Conservation (phyloP, 2,329 filamentous ascomycete species). For the Penicillium sp. region DNA sequence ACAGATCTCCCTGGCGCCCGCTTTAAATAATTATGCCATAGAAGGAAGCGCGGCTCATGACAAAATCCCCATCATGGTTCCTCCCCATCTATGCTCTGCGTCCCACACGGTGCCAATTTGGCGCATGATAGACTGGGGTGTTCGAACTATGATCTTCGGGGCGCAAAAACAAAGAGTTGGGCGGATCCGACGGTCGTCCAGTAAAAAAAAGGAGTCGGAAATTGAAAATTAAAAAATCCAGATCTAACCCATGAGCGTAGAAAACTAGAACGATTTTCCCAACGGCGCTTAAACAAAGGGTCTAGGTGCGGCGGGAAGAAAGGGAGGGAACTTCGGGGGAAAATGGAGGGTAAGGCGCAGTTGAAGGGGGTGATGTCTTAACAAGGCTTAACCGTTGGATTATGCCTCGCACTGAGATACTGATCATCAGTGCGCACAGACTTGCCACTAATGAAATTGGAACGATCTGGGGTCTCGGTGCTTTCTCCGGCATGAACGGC, state of each 20-base stretch:
- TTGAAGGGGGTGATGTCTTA: slow-evolving; percentile 20
- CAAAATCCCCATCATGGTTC: neutral
- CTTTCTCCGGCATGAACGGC: neutral
- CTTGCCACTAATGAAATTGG: slow-evolving; percentile 15
- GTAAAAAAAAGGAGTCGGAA: slow-evolving; percentile 1
- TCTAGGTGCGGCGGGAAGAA: slow-evolving; percentile 7
- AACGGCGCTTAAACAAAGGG: slow-evolving; percentile 22
- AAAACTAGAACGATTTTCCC: slow-evolving; percentile 5
- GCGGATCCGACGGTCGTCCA: neutral
- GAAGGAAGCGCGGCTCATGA: neutral
- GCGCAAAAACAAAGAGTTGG: neutral
- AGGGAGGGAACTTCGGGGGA: slow-evolving; percentile 5
- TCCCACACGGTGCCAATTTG: neutral
- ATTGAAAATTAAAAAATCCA: neutral
- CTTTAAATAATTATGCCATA: slow-evolving; percentile 26
- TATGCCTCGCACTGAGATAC: slow-evolving; percentile 10
- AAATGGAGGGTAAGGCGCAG: slow-evolving; percentile 8
- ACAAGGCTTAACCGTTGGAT: slow-evolving; percentile 21
- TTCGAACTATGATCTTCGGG: neutral
- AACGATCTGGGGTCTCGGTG: slow-evolving; percentile 19
- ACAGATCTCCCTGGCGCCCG: slow-evolving; percentile 22
- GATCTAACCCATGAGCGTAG: neutral
- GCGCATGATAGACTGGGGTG: neutral
- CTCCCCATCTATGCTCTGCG: slow-evolving; percentile 1
- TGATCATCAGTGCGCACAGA: slow-evolving; percentile 26